Percentiles rank a stretch among this genome's conserved stretches.
Conservation (phyloP, 75 land plant species). For the Selaginella tamariscina region DNA sequence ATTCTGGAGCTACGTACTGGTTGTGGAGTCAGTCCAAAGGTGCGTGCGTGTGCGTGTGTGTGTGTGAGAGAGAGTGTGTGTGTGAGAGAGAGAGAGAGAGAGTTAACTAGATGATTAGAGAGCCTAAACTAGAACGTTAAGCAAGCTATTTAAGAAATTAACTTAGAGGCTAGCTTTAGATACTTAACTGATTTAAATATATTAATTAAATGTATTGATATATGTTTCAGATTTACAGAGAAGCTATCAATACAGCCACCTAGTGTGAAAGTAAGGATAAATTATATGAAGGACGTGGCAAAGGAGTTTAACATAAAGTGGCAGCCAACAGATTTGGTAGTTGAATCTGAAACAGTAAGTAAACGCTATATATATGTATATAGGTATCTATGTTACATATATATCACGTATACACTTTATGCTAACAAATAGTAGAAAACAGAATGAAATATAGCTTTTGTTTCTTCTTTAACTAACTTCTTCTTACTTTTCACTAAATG, state of each 20-base stretch:
- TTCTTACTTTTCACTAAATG: neutral
- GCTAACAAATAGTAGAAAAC: neutral
- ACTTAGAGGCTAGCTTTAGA: too few relatives aligned
- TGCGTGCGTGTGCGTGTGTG: neutral
- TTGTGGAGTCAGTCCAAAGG: neutral
- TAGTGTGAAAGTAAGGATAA: neutral
- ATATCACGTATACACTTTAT: too few relatives aligned
- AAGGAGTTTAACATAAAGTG: neutral
- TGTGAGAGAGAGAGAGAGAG: too few relatives aligned
- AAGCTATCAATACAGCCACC: neutral
- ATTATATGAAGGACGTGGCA: neutral
- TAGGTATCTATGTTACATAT: too few relatives aligned
- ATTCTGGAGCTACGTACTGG: neutral
- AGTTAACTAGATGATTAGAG: too few relatives aligned
- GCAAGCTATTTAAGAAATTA: too few relatives aligned
- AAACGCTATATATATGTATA: too few relatives aligned
- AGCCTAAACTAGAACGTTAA: too few relatives aligned
- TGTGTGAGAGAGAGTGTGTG: too few relatives aligned
- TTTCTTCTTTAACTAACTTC: neutral
- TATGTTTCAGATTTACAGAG: neutral
- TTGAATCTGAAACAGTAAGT: neutral
- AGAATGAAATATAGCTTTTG: neutral
- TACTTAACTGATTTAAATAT: neutral
- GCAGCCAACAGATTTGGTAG: neutral
- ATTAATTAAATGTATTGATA: neutral